Evolutionary conservation across 169 alveolate genomes (phyloP).

Genomic region (Eimeria maxima): DNA sequence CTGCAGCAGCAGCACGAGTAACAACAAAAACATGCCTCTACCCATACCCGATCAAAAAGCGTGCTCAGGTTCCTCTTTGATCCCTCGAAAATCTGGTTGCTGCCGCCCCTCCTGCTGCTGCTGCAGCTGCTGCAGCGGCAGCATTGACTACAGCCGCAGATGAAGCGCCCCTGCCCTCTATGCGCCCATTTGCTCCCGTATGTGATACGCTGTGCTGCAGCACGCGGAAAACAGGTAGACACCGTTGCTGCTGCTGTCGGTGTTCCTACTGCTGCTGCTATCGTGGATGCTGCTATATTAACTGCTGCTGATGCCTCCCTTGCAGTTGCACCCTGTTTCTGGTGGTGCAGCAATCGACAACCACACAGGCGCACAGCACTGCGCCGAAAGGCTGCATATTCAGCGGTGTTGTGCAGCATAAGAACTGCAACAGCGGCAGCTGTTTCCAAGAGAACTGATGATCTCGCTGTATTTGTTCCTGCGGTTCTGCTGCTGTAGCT

Average conservation of each 20-base stretch:
- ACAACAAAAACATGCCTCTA: neutral
- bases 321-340: constrained; percentile 1
- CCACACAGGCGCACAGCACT: constrained; percentile 1
- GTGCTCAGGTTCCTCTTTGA: constrained; percentile 27
- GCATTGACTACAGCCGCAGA: neutral
- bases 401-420: constrained; percentile 44
- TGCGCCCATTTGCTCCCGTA: constrained; percentile 37
- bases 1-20: constrained; percentile 31
- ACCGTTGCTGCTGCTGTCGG: neutral
- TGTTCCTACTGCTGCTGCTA: neutral
- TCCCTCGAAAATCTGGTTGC: neutral
- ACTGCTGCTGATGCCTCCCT: neutral
- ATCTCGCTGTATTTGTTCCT: neutral
- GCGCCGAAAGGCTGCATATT: neutral
- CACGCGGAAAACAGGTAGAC: neutral
- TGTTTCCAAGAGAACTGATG: neutral
- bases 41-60: neutral
- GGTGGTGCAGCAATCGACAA: neutral
- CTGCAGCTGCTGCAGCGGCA: constrained; percentile 54
- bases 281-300: neutral
- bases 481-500: neutral
- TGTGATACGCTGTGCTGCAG: neutral
- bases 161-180: neutral
- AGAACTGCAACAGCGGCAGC: constrained; percentile 15
- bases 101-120: constrained; percentile 5